A percentile compares a stretch with the other conserved stretches of the same genome.
These are phyloP conservation scores for Apiospora phragmitis DNA, from an alignment of 2,329 filamentous ascomycete genomes.

Conservation along the genomic window DNA sequence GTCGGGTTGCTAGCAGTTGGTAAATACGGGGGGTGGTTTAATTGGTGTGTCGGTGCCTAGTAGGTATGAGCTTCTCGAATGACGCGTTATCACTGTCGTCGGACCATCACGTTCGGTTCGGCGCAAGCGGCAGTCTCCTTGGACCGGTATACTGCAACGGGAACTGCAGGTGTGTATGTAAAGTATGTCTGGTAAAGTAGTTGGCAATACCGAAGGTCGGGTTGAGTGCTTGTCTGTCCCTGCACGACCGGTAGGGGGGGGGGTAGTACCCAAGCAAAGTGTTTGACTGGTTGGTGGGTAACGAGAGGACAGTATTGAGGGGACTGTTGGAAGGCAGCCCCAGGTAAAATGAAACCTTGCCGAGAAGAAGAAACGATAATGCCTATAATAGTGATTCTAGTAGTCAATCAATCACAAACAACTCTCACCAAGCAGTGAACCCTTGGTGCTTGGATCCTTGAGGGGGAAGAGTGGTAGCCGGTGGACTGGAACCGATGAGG, in stretches of 20 bases:
- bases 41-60: neutral
- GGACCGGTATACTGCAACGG: neutral
- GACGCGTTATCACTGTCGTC: neutral
- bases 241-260: neutral
- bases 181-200: neutral
- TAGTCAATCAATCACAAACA: neutral
- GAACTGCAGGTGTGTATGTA: neutral
- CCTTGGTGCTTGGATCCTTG: neutral
- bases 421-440: neutral
- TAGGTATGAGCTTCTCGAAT: constrained; percentile 2
- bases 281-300: constrained; percentile 1
- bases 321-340: neutral
- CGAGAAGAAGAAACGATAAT: neutral
- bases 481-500: constrained; percentile 2
- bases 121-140: constrained; percentile 7
- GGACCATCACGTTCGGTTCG: constrained; percentile 8
- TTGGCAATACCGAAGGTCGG: neutral
- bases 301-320: neutral
- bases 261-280: neutral
- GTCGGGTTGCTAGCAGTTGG: neutral
- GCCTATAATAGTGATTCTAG: neutral
- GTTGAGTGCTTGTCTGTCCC: neutral
- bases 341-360: neutral
- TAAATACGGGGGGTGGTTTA: neutral
- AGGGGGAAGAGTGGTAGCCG: neutral